These are phyloP conservation scores for Podospora anserina DNA, from an alignment of 495 filamentous ascomycete species.

Conservation along the genomic window DNA sequence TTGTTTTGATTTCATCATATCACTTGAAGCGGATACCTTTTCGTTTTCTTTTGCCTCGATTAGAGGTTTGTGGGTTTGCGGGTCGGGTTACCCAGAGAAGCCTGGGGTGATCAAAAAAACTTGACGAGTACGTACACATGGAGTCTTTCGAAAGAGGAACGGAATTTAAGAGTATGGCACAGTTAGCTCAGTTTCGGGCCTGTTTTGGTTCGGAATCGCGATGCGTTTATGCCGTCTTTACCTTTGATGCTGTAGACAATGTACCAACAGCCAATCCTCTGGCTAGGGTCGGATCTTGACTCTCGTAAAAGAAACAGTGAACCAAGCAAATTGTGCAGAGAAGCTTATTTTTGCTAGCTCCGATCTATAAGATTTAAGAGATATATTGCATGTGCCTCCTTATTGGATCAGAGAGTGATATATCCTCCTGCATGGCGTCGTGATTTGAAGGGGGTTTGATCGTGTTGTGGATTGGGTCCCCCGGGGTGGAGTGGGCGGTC, in stretches of 20 bases:
- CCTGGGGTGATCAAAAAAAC: background rate
- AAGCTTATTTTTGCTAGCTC: background rate
- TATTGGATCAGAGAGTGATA: background rate
- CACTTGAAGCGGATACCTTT: conserved; percentile 1
- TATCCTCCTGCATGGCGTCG: background rate
- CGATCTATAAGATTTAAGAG: background rate
- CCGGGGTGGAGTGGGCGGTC: background rate
- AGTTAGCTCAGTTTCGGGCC: no score
- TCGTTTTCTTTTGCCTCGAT: background rate
- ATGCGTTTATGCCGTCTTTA: background rate
- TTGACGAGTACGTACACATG: no score
- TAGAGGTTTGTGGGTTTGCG: background rate
- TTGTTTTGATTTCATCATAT: conserved; percentile 8
- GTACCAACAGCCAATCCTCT: background rate
- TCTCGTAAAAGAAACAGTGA: background rate
- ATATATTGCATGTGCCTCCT: background rate
- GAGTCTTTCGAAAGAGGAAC: no score
- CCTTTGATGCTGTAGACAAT: background rate
- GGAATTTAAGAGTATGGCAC: no score
- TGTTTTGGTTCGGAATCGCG: background rate
- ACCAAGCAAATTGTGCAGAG: background rate
- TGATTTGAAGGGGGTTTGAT: background rate
- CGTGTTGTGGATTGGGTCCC: background rate
- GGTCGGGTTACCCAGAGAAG: conserved; percentile 11
- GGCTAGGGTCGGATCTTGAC: background rate